Evolutionary conservation across 495 filamentous ascomycete species (phyloP), one percentile per base, ranked within the genome.

Genomic region (Pyrenula aspistea): DNA sequence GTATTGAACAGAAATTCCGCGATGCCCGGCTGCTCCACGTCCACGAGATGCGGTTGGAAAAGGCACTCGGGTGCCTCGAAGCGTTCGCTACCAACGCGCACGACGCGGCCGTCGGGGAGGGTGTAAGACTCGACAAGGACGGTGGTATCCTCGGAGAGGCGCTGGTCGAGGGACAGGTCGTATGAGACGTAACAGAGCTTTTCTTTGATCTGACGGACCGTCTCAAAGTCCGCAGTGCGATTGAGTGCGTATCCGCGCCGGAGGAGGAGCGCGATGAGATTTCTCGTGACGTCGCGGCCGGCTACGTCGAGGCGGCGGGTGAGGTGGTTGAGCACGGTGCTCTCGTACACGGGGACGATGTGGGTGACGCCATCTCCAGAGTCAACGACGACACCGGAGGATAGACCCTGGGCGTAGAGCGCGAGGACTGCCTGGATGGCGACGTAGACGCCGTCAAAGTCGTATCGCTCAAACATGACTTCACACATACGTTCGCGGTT

Each of bases 111-210:
- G 65, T 98, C 93, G 36, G 93, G 93, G 11, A 98, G 76, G 2
- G 93, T 98, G 73, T 97, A 99, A 63, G 86, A 92, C 70, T 99
- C 93, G 12, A 99, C 93, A 51, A 99, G 75, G 12, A 96, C 91
- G 10, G 93, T 99, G 19, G 93, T 99, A 65, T 99, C 94, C 73
- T 99, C 93, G 60, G 87, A 91, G 51, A 99, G 83, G 62, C 88
- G 83, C 71, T 97, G 87, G 78, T 99, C 93, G 50, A 97, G 78
- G 73, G 93, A 89, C 55, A 99, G 80, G 70, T 99, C 94, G 76
- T 97, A 99, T 2, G 91, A 96, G 57, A 99, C 91, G 72, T 99
- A 99, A 77, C 92, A 96, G 31, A 99, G 86, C 82, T 96, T 97
- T 77, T 99, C 93, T 75, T 99, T 99, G 73, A 99, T 96, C 70